Percentiles rank a stretch among this genome's conserved stretches.
phyloP scores from a whole-genome alignment of 2,329 filamentous ascomycete species.

The Fusarium sp. region DNA sequence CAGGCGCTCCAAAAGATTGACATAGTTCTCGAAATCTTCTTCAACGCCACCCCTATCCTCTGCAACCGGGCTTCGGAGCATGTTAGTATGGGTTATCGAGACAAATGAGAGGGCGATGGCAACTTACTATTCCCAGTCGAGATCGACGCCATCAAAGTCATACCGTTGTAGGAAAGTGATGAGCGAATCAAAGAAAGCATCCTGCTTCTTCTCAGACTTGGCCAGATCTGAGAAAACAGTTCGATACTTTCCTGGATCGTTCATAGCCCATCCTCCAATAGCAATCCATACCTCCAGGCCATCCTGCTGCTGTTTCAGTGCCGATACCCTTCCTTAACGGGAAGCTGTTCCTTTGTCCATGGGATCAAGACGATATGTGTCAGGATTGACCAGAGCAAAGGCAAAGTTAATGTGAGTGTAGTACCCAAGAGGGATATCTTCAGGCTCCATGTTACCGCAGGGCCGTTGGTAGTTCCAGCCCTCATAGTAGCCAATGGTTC shows the following conservation, averaged over 20 bases:
- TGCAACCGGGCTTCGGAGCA: background rate
- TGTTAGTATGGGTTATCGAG: too few relatives aligned
- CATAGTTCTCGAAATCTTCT: background rate
- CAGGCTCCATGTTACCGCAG: slow-evolving; percentile 40
- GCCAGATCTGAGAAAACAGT: fast-evolving
- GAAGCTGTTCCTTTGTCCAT: slow-evolving; percentile 3
- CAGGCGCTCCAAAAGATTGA: background rate
- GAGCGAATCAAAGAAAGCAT: background rate
- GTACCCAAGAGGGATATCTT: slow-evolving; percentile 28
- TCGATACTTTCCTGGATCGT: background rate
- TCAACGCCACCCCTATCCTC: background rate
- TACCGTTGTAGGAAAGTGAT: background rate
- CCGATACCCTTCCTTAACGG: fast-evolving
- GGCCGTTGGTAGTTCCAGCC: slow-evolving; percentile 32
- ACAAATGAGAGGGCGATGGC: too few relatives aligned
- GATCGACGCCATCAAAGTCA: background rate
- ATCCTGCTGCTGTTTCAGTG: slow-evolving; percentile 40
- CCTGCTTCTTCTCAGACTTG: background rate
- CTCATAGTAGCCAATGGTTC: slow-evolving; percentile 45
- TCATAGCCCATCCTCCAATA: background rate
- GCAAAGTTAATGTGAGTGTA: slow-evolving; percentile 49
- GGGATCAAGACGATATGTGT: slow-evolving; percentile 33
- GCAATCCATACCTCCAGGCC: slow-evolving; percentile 44
- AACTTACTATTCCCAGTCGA: background rate
- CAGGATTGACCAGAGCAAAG: slow-evolving; percentile 46